Base-by-base conservation (phyloP, 2,329 filamentous ascomycete genomes). In the Penicillium sp. region DNA sequence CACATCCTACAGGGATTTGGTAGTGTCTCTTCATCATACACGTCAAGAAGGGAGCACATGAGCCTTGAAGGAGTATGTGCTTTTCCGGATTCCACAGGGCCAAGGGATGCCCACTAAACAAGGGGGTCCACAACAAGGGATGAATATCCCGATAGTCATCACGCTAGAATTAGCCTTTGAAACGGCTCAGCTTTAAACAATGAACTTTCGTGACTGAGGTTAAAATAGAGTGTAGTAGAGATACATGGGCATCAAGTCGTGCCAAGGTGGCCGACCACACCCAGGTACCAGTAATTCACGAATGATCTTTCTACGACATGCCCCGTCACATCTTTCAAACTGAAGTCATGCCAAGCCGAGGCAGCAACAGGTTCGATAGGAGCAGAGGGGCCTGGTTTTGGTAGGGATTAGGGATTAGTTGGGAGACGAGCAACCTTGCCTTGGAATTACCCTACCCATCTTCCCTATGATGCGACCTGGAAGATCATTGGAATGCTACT, bases 21-120 rank as follows among this genome's bases (percentile, higher is more conserved):
- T 18, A 24, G 28, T 29, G 44, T 27, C 24, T 40, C 18, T 18
- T 35, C 13, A 25, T 25, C 12, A 35, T 27, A 28, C 23, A 27
- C 20, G 27, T 51, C 42, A 27, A 10, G 24, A 47, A 51, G 41
- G 44, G 49, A 48, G 39, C 25, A 7, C 8, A 27, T 15, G 42
- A 20, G 20, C 46, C 33, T 46, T 39, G 43, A 46, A 49, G 46
- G 42, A 31, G 50, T 47, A 44, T 42, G 47, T 53, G 42, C 50
- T 27, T 24, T 27, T 7, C 31, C 10, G 29, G 37, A 53, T 53
- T 53, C 50, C 47, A 37, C 18, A 38, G 28, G 32, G 13, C 32
- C 35, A 46, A 53, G 50, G 50, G 46, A 50, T 49, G 46, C 9
- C 32, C 25, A 28, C 27, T 25, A 23, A 12, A 33, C 47, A 43